These are phyloP conservation scores for Kalaharituber pfeilii DNA, from an alignment of 2,329 filamentous ascomycete species.

Conservation along the genomic window DNA sequence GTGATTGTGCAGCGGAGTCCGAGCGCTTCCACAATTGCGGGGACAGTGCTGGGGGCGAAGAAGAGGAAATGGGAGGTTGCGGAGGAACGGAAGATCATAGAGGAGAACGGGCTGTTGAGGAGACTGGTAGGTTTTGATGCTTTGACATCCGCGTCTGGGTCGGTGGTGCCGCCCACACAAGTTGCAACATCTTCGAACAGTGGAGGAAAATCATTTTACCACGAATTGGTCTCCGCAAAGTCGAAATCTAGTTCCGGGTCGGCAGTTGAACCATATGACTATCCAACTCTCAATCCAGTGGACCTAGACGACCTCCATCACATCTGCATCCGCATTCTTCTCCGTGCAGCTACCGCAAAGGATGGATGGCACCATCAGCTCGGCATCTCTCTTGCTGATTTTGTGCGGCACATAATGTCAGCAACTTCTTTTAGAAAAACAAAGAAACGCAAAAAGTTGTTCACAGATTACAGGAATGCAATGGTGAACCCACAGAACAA, in stretches of 20 bases:
- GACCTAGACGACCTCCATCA: neutral
- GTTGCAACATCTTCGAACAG: neutral
- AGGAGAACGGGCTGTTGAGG: constrained; percentile 40
- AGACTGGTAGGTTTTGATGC: too few relatives aligned
- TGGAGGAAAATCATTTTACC: neutral
- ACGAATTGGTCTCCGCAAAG: too few relatives aligned
- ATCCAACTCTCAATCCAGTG: neutral
- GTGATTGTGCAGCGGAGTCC: constrained; percentile 47
- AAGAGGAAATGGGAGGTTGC: constrained; percentile 67
- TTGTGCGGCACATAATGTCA: neutral
- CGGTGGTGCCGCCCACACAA: neutral
- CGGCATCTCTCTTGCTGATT: neutral
- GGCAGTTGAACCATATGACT: neutral
- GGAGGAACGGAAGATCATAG: constrained; percentile 44
- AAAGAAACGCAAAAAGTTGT: neutral
- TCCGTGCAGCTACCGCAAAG: neutral
- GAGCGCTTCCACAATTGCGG: constrained; percentile 53
- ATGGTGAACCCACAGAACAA: neutral
- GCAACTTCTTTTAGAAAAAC: neutral
- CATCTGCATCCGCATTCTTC: neutral
- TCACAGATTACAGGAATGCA: neutral
- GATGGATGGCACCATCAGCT: neutral
- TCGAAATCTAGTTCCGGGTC: neutral
- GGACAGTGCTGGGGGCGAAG: constrained; percentile 60
- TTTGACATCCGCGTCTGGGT: neutral